Base-by-base conservation (phyloP, 2,329 filamentous ascomycete species). In the Colletotrichum gigasporum region DNA sequence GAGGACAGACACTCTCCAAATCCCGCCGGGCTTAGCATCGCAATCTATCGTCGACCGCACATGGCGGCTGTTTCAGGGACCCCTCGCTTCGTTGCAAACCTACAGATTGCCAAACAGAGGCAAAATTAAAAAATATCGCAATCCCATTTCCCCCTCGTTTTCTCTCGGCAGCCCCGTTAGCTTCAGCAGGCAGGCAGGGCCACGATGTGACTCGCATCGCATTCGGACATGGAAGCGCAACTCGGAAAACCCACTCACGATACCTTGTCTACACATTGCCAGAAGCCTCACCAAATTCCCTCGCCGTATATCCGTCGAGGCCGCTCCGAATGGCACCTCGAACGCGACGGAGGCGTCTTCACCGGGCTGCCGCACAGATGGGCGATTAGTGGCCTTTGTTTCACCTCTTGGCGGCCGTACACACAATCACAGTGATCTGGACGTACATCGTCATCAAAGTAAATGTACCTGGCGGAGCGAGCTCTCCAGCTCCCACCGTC, bases 1-100 rank as follows among this genome's bases (percentile, higher is more conserved):
- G n/a, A n/a, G n/a, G n/a, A n/a, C n/a, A n/a, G n/a, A n/a, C n/a
- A n/a, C n/a, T n/a, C n/a, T n/a, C 22, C 51, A 44, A 54, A 54
- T 44, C 35, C 51, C 26, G 34, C 18, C 22, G 37, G 37, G n/a
- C 51, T 42, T 30, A 44, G 26, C 24, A 34, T 42, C 18, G 12
- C 35, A 44, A 54, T 42, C 11, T 20, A 48, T 48, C 42, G 42
- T 30, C 35, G 26, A 50, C 39, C 34, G 55, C 61, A 53, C 45
- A 63, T 34, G 28, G 61, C 55, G 47, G 26, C 55, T 61, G 61
- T 61, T 61, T 65, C 56, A 64, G 48, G 18, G 39, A 41, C 61
- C 18, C n/a, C 58, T 61, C 61, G 41, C 48, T 54, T 64, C 47
- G 56, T 48, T 60, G 26, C 61, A 50, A 20, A 35, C 39, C 48